Evolutionary conservation across 2,329 filamentous ascomycete species (phyloP).

Genomic region (Ophiostoma piceae): DNA sequence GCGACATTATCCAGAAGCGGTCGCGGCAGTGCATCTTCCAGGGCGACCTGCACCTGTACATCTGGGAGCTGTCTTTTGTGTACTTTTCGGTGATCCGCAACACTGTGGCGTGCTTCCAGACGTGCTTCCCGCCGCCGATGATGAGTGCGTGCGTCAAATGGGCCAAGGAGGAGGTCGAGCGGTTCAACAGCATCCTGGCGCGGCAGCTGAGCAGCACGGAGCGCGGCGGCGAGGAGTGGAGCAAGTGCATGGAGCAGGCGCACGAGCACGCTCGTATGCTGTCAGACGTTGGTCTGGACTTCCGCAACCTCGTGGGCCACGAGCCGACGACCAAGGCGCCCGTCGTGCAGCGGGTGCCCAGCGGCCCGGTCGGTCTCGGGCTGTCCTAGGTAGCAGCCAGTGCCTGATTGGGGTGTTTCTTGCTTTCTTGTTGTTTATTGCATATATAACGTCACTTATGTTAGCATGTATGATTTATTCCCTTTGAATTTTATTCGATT

Average conservation of each 20-base stretch:
- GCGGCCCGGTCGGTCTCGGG: constrained; percentile 41
- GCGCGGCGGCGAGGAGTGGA: constrained; percentile 68
- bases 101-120: constrained; percentile 82
- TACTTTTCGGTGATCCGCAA: constrained; percentile 94
- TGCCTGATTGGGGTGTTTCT: background rate
- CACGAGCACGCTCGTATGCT: constrained; percentile 75
- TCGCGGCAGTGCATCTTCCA: constrained; percentile 92
- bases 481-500: background rate
- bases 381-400: constrained; percentile 29
- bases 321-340: constrained; percentile 37
- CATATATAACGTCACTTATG: background rate
- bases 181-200: constrained; percentile 76
- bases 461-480: background rate
- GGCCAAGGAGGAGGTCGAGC: constrained; percentile 93
- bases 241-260: constrained; percentile 75
- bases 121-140: constrained; percentile 77
- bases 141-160: constrained; percentile 96
- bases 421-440: background rate
- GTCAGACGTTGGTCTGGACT: constrained; percentile 82
- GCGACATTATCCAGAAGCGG: constrained; percentile 71
- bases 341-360: constrained; percentile 25
- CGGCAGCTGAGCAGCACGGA: constrained; percentile 86
- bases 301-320: constrained; percentile 71
- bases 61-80: constrained; percentile 90
- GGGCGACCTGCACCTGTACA: constrained; percentile 85